Evolutionary conservation across 768 basidiomycete genomes (phyloP).

Genomic region (Xerocomellus chrysenteron): DNA sequence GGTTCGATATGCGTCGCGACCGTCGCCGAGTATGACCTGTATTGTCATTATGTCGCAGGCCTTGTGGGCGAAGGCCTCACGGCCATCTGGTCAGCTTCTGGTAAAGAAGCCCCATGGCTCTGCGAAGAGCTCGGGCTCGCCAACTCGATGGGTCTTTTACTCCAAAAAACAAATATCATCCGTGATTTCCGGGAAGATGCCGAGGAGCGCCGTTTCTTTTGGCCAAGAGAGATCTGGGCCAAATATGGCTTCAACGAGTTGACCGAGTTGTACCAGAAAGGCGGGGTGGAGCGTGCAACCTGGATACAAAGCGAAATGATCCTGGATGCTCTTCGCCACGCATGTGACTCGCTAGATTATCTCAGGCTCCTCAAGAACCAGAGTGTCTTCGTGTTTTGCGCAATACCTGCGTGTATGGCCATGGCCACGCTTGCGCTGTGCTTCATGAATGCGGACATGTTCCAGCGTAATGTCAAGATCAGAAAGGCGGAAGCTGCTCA

Average conservation of each 20-base stretch:
- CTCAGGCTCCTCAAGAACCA: conserved; percentile 84
- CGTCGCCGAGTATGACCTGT: conserved; percentile 88
- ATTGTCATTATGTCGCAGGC: conserved; percentile 98
- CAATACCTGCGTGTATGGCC: conserved; percentile 93
- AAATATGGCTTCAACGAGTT: conserved; percentile 72
- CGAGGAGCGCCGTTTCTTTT: conserved; percentile 83
- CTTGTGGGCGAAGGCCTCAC: conserved; percentile 96
- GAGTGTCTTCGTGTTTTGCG: conserved; percentile 93
- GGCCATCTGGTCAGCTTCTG: conserved; percentile 81
- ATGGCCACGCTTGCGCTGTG: conserved; percentile 90
- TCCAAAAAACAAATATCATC: conserved; percentile 98
- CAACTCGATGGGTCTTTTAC: conserved; percentile 92
- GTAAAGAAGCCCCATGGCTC: conserved; percentile 75
- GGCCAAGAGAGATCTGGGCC: conserved; percentile 93
- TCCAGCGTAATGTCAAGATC: conserved; percentile 91
- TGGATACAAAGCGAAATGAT: conserved; percentile 89
- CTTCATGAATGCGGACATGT: conserved; percentile 90
- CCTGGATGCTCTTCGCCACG: conserved; percentile 81
- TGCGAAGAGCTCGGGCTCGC: conserved; percentile 81
- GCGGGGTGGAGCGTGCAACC: conserved; percentile 61
- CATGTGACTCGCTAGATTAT: conserved; percentile 87
- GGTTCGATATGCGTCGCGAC: conserved; percentile 70
- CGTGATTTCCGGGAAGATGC: conserved; percentile 93
- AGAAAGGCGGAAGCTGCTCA: conserved; percentile 85
- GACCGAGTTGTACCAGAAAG: conserved; percentile 61